Evolutionary conservation across 208 protist genomes (phyloP).

Genomic region (Wallacemonas collosoma): DNA sequence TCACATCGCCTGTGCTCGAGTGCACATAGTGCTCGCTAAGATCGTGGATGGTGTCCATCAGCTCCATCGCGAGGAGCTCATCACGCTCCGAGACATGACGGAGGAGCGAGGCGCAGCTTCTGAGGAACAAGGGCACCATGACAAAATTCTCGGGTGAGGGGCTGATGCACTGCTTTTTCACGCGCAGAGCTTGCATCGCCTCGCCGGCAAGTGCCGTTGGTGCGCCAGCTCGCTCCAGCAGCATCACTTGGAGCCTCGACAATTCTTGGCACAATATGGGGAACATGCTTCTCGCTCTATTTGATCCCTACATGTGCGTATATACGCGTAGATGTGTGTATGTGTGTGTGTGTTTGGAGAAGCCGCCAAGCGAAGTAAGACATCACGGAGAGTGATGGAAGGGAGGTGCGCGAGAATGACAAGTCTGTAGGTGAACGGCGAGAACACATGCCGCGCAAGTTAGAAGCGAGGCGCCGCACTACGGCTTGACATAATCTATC

Average conservation of each 20-base stretch:
- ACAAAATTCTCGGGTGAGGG: slow-evolving; percentile 20
- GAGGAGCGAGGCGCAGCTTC: slow-evolving; percentile 64
- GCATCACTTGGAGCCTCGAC: slow-evolving; percentile 64
- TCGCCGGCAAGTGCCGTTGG: slow-evolving; percentile 40
- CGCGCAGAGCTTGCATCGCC: slow-evolving; percentile 51
- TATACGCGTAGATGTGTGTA: too few relatives aligned
- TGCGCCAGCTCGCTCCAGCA: slow-evolving; percentile 68
- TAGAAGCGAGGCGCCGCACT: too few relatives aligned
- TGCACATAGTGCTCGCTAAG: slow-evolving; percentile 49
- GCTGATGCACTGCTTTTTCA: slow-evolving; percentile 27
- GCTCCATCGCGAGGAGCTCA: slow-evolving; percentile 37
- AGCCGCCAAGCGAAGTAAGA: too few relatives aligned
- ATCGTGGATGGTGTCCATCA: slow-evolving; percentile 35
- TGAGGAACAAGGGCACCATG: slow-evolving; percentile 61
- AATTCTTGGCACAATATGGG: slow-evolving; percentile 46
- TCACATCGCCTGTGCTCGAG: slow-evolving; percentile 47
- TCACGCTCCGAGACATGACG: slow-evolving; percentile 36
- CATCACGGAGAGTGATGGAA: too few relatives aligned
- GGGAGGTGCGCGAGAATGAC: too few relatives aligned
- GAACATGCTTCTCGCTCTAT: background rate
- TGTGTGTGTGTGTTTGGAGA: too few relatives aligned
- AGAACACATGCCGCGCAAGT: too few relatives aligned
- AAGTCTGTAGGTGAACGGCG: too few relatives aligned
- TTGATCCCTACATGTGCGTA: too few relatives aligned
- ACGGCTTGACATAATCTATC: too few relatives aligned